phyloP scores from a whole-genome alignment of 164 flowering plant genomes.

The Vitis amurensis region DNA sequence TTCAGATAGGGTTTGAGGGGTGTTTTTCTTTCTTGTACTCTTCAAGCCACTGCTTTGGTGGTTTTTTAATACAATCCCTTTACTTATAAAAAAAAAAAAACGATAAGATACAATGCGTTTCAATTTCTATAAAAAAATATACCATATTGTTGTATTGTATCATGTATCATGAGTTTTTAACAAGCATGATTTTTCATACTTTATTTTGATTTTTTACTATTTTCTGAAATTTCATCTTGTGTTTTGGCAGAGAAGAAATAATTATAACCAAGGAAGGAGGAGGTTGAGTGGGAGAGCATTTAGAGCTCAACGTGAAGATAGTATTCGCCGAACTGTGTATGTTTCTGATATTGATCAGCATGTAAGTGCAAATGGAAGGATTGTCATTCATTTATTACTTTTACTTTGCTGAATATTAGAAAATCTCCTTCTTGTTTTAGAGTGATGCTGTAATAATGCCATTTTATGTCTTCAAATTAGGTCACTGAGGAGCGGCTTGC shows the following conservation, averaged over 20 bases:
- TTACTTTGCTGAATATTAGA: background rate
- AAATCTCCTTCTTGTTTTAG: background rate
- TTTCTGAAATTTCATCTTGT: conserved; percentile 1
- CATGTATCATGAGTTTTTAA: too few species aligned
- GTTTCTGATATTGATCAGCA: conserved; percentile 54
- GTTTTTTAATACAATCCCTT: too few species aligned
- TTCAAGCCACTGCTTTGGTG: too few species aligned
- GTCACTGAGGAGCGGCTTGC: conserved; percentile 55
- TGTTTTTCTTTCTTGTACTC: too few species aligned
- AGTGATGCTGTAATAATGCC: background rate
- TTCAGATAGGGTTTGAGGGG: too few species aligned
- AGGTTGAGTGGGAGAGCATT: conserved; percentile 36
- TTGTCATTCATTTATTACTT: background rate
- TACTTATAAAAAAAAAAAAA: too few species aligned
- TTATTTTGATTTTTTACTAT: background rate
- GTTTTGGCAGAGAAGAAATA: conserved; percentile 36
- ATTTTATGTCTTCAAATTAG: conserved; percentile 15
- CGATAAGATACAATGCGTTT: too few species aligned
- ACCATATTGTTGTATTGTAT: too few species aligned
- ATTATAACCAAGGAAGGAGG: conserved; percentile 33
- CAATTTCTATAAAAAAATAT: too few species aligned
- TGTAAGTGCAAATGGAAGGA: conserved; percentile 19
- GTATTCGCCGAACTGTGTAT: conserved; percentile 46
- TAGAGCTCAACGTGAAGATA: conserved; percentile 43
- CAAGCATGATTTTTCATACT: too few species aligned